Base-by-base conservation (phyloP, 2,329 filamentous ascomycete genomes). In the Aaosphaeria arxii region DNA sequence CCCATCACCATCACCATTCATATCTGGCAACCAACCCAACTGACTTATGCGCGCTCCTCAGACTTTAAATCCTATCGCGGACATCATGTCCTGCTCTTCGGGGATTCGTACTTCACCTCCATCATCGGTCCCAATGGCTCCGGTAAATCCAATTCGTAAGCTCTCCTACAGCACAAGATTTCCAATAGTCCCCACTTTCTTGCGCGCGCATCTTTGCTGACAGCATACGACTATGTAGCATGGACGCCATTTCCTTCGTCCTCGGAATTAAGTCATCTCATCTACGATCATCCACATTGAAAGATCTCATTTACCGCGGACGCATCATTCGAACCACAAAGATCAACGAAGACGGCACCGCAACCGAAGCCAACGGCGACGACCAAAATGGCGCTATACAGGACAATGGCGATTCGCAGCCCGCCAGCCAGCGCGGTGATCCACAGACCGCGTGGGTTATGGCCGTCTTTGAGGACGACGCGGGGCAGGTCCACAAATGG, bases 1-100 rank as follows among this genome's bases (percentile, higher is more conserved):
- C 39, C 39, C 39, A 9, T 24, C 39, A n/a, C 39, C 39, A 40
- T 17, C 9, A 2, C 39, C 11, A 40, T 24, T 13, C 24, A 11
- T 36, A 2, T 11, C 49, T 35, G 5, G 39, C 38, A 38, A 31
- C 45, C 49, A 50, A 24, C 17, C 17, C 17, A 24, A 44, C 40
- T 40, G 46, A 42, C 52, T 59, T 71, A 51, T 67, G 45, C 43
- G 51, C 39, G 43, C 48, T 24, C 41, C 43, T 30, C 64, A 94
- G 89, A 99, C 77, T 99, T 99, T 84, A 99, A 99, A 77, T 97
- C 94, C 62, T 99, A 99, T 78, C 96, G 96, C 73, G 94, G 91
- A 49, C 91, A 96, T 64, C 94, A 99, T 76, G 86, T 84, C 51
- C 84, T 99, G 40, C 83, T 96, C 45, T 96, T 99, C 64, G 92